Evolutionary conservation across 768 basidiomycete genomes (phyloP).

Genomic region (Xerocomellus chrysenteron): DNA sequence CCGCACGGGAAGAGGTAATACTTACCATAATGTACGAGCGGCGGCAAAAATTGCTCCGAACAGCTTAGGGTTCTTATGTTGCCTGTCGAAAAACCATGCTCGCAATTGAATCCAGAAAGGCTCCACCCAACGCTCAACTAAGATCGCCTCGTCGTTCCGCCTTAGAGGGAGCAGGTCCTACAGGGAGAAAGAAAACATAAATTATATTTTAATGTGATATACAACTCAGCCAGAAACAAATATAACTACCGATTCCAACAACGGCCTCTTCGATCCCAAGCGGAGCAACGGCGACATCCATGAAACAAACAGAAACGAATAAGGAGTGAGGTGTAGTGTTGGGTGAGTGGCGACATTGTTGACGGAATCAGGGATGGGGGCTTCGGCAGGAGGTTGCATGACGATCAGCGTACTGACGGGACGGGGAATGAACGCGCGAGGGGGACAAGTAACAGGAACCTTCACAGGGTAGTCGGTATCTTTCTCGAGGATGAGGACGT

Average conservation of each 20-base stretch:
- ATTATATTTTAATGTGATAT: constrained; percentile 20
- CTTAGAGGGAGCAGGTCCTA: constrained; percentile 27
- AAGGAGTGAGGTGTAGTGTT: constrained; percentile 12
- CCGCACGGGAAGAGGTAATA: neutral
- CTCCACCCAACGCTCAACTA: constrained; percentile 25
- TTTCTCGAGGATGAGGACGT: constrained; percentile 3
- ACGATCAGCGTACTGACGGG: constrained; percentile 21
- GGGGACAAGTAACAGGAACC: neutral
- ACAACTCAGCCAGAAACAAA: constrained; percentile 23
- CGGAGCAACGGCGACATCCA: constrained; percentile 28
- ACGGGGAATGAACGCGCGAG: neutral
- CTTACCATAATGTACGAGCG: constrained; percentile 16
- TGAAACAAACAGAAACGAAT: constrained; percentile 22
- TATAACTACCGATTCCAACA: constrained; percentile 33
- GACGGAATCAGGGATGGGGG: constrained; percentile 9
- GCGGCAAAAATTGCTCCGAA: constrained; percentile 20
- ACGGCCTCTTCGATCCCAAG: constrained; percentile 28
- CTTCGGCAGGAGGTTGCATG: constrained; percentile 24
- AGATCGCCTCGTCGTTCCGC: constrained; percentile 24
- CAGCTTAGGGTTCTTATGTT: constrained; percentile 12
- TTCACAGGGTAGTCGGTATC: constrained; percentile 5
- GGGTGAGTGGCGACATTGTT: constrained; percentile 23
- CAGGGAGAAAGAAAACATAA: constrained; percentile 4
- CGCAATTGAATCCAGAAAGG: constrained; percentile 26
- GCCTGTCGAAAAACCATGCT: constrained; percentile 18